phyloP scores from a whole-genome alignment of 1,139 yeast genomes.

The Geotrichum bryndzae region DNA sequence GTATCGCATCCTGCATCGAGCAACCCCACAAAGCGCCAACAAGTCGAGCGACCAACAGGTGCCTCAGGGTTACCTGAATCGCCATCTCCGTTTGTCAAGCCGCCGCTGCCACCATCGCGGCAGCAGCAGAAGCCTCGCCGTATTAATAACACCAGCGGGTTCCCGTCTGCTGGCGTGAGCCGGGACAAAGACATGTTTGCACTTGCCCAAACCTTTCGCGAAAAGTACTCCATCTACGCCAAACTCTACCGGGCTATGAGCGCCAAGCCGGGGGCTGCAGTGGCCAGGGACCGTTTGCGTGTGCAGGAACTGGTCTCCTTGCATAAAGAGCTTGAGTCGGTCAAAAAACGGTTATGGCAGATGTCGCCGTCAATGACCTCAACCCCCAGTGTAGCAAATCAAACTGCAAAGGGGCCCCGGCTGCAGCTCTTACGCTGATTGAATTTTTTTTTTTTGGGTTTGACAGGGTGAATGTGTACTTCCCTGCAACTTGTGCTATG shows the following conservation, averaged over 20 bases:
- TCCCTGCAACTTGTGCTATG: no score
- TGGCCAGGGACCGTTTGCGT: conserved; percentile 7
- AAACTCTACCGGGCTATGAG: conserved; percentile 33
- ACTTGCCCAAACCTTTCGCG: conserved; percentile 35
- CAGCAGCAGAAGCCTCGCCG: not conserved
- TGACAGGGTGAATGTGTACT: no score
- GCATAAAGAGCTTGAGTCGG: conserved; percentile 36
- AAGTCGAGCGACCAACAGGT: not conserved
- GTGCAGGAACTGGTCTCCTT: conserved; percentile 30
- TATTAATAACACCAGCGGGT: not conserved
- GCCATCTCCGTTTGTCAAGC: not conserved
- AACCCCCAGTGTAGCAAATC: not conserved
- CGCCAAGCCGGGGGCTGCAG: conserved; percentile 15
- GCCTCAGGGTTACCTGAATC: not conserved
- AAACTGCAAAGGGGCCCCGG: not conserved
- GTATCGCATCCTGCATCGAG: not conserved
- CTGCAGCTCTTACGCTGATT: not conserved
- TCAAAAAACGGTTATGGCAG: conserved; percentile 38
- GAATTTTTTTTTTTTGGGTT: not conserved
- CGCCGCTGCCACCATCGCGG: not conserved
- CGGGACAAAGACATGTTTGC: conserved; percentile 31
- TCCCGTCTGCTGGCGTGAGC: conserved; percentile 2
- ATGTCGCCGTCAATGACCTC: conserved; percentile 5
- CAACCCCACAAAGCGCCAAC: not conserved
- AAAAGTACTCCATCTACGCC: conserved; percentile 35